Evolutionary conservation across 2,329 filamentous ascomycete species (phyloP), one percentile per base, ranked within the genome.

Genomic region (Stenocarpella maydis): DNA sequence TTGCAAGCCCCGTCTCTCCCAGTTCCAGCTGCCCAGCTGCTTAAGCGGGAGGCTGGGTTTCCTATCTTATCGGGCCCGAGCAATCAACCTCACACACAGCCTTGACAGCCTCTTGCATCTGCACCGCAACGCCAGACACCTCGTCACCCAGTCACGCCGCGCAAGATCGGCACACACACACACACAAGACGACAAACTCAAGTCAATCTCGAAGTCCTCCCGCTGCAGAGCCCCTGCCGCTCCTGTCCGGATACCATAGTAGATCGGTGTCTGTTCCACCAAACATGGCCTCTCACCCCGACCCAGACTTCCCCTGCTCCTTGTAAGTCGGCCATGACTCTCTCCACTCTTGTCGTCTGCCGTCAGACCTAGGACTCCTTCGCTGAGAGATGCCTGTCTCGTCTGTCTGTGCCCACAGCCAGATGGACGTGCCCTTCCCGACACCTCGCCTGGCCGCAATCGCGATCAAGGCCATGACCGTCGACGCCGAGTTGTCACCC

Each of bases 401-500:
- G 55, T 28, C 24, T 47, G 31, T 49, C 15, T 49, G 28, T 45
- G 52, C 39, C 49, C 61, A 72, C 77, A 95, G 93, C 76, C 89
- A 87, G 70, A 87, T 97, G 72, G 85, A 90, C 75, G 86, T 96
- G 70, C 95, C 96, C 53, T 92, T 98, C 77, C 95, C 95, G 24
- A 92, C 90, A 49, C 79, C 90, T 43, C 91, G 93, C 72, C 89
- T 98, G 55, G 94, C 95, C 65, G 86, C 85, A 55, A 89, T 92
- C 58, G 94, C 95, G 52, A 86, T 93, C 43, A 87, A 88, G 74
- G 88, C 94, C 47, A 86, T 98, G 52, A 85, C 90, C 69, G 95
- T 98, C 74, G 96, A 99, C 81, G 87, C 90, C 71, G 96, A 99
- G 79, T 87, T 98, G 61, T 98, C 95, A 1, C 88, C 92, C 17